Evolutionary conservation across 2,329 filamentous ascomycete species (phyloP).

Genomic region (Fusarium ambrosium): DNA sequence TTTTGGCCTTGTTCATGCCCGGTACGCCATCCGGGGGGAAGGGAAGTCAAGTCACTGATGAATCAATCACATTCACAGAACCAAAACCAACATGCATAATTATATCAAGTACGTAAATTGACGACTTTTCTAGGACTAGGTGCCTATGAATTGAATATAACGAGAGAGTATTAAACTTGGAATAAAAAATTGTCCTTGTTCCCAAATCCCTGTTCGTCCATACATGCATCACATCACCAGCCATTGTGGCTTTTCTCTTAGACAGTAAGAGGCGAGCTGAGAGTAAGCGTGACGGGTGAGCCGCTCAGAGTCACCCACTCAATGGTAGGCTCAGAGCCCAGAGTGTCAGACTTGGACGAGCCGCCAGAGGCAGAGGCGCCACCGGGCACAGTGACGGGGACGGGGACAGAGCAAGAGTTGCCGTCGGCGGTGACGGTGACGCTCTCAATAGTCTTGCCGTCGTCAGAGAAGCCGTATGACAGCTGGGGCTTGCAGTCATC

Average conservation of each 20-base stretch:
- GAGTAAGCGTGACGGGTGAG: conserved; percentile 19
- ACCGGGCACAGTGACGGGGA: conserved; percentile 30
- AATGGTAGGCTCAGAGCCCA: conserved; percentile 34
- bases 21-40: too few species aligned
- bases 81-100: neutral
- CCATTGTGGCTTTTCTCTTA: neutral
- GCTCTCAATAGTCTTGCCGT: conserved; percentile 17
- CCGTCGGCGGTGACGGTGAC: conserved; percentile 22
- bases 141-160: neutral
- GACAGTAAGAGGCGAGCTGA: neutral
- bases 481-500: conserved; percentile 30
- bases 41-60: too few species aligned
- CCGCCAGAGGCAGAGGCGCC: conserved; percentile 7
- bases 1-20: neutral
- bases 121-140: neutral
- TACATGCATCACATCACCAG: conserved; percentile 1
- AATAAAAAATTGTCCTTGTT: neutral
- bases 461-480: conserved; percentile 21
- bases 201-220: neutral
- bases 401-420: conserved; percentile 24
- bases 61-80: neutral
- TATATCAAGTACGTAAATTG: neutral
- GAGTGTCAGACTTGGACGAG: conserved; percentile 1
- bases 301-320: conserved; percentile 32
- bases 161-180: neutral